phyloP scores from a whole-genome alignment of 495 filamentous ascomycete species.

The Usnea hakonensis region DNA sequence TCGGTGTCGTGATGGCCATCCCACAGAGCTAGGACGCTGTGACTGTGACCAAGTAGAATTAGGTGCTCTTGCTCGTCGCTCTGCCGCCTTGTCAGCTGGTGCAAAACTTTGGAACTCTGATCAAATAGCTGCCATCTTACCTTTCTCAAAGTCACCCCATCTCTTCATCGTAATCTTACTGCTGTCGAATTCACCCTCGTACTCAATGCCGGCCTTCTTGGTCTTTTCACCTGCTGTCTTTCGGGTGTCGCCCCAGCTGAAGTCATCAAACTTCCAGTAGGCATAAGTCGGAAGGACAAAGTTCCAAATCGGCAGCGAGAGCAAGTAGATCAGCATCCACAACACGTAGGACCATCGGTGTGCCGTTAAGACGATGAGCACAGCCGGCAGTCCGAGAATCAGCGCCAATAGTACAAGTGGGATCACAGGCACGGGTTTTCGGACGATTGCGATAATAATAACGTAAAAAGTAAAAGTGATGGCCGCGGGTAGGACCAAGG shows the following conservation, averaged over 20 bases:
- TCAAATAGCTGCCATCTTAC: conserved; percentile 30
- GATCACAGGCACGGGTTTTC: conserved; percentile 79
- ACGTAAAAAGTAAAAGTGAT: conserved; percentile 97
- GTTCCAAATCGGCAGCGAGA: conserved; percentile 96
- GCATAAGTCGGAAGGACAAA: conserved; percentile 90
- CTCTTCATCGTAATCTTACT: conserved; percentile 98
- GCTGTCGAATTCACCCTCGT: conserved; percentile 94
- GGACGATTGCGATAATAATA: conserved; percentile 78
- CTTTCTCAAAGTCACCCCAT: conserved; percentile 94
- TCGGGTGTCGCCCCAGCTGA: conserved; percentile 97
- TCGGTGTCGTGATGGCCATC: conserved; percentile 29
- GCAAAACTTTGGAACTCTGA: not conserved
- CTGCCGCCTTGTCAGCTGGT: conserved; percentile 21
- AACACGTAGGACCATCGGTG: conserved; percentile 86
- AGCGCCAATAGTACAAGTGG: conserved; percentile 84
- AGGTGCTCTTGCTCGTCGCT: conserved; percentile 33
- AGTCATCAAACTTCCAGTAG: conserved; percentile 99
- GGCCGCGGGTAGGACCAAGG: conserved; percentile 87
- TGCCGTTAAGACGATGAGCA: conserved; percentile 93
- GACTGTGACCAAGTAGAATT: conserved; percentile 28
- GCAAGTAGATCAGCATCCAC: conserved; percentile 95
- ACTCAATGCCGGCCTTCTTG: conserved; percentile 67
- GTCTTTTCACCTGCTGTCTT: conserved; percentile 89
- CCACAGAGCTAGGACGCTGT: conserved; percentile 27
- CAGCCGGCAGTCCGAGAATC: conserved; percentile 87